Base-by-base conservation (phyloP, 306 rosid species). In the Castanea crenata region DNA sequence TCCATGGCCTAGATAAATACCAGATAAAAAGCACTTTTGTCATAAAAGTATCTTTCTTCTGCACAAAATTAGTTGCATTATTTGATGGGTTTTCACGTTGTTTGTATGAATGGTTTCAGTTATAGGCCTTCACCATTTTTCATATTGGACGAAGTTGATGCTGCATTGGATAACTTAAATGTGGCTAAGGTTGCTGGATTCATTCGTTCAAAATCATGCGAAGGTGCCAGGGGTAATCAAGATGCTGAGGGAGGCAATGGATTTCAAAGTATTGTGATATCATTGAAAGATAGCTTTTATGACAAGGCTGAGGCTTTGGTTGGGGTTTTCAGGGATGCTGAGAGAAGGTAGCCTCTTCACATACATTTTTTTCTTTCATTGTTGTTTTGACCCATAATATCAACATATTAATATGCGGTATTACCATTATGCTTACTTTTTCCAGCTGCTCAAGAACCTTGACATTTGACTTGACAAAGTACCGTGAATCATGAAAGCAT, bases 61-160 rank as follows among this genome's bases (percentile, higher is more conserved):
- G 16, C 54, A 49, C 54, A 49, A 59, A 23, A 59, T 4, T 3
- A 11, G 14, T 59, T 20, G 4, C 25, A 59, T 59, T 20, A 23
- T 5, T 59, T 61, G 25, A 25, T 23, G 35, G 8, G 32, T 12
- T 67, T 82, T 31, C 46, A 67, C 35, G 44, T 71, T 65, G 16
- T 6, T 64, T 71, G 68, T 38, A 10, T 16, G 67, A 44, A 15
- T 71, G 82, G 76, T 83, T 86, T 78, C 96, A 96, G 99, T 79
- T 96, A 73, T 86, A 88, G 90, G 91, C 99, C 99, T 83, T 96
- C 99, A 9, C 99, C 99, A 4, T 96, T 96, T 87, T 96, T 93
- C 84, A 96, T 96, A 84, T 82, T 96, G 93, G 99, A 96, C 73
- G 99, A 96, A 90, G 99, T 96, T 55, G 99, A 96, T 84, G 99